Evolutionary conservation across 805 yeast species (phyloP).

Genomic region (Blastobotrys terrestris): DNA sequence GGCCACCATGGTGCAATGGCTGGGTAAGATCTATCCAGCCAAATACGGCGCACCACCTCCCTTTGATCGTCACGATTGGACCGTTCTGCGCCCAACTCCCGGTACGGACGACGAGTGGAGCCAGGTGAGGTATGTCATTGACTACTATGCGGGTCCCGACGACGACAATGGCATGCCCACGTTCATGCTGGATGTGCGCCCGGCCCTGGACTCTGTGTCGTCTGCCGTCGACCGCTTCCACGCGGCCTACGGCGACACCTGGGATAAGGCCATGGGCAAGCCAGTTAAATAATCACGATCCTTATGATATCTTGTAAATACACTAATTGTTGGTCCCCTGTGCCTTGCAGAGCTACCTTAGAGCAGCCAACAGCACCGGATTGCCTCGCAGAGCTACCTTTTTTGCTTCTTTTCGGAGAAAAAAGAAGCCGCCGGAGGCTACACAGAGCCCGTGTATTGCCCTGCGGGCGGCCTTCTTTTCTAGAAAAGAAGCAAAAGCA

Average conservation of each 20-base stretch:
- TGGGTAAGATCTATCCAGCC: constrained; percentile 68
- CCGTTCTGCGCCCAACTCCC: constrained; percentile 64
- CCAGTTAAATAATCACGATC: background rate
- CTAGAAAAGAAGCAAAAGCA: no score
- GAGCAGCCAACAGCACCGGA: no score
- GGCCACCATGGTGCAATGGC: constrained; percentile 59
- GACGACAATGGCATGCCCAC: constrained; percentile 85
- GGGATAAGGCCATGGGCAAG: constrained; percentile 67
- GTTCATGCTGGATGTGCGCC: constrained; percentile 89
- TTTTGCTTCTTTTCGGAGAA: no score
- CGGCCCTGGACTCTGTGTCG: constrained; percentile 70
- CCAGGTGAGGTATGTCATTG: constrained; percentile 85
- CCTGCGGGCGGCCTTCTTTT: no score
- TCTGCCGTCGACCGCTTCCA: constrained; percentile 63
- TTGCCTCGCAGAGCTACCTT: no score
- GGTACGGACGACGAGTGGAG: constrained; percentile 40
- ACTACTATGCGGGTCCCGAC: constrained; percentile 94
- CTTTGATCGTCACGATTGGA: constrained; percentile 98
- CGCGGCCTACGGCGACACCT: constrained; percentile 60
- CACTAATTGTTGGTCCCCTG: no score
- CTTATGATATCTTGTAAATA: background rate
- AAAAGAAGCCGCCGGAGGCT: no score
- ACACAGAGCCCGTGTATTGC: no score
- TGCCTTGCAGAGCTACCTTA: no score
- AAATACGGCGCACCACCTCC: constrained; percentile 76